Percentiles rank a stretch among this genome's conserved stretches.
These are phyloP conservation scores for Tephrocybe sp. DNA, from an alignment of 768 basidiomycete genomes.

Conservation along the genomic window DNA sequence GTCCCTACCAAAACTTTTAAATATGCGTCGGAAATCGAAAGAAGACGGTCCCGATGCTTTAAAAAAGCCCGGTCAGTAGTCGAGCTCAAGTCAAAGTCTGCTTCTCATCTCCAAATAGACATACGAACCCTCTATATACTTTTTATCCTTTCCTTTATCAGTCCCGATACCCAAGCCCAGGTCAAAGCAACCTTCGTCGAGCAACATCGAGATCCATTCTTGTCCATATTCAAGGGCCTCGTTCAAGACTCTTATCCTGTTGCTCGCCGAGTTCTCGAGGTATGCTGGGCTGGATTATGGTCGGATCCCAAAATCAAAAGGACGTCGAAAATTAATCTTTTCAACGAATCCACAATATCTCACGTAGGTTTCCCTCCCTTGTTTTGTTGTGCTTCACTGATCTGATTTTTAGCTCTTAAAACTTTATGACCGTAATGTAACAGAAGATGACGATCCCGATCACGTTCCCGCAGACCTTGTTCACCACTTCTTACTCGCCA, in stretches of 20 bases:
- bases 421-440: slow-evolving; percentile 60
- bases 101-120: slow-evolving; percentile 40
- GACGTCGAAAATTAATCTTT: slow-evolving; percentile 67
- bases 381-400: neutral
- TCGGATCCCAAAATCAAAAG: slow-evolving; percentile 68
- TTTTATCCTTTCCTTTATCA: slow-evolving; percentile 73
- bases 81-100: neutral
- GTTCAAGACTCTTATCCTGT: slow-evolving; percentile 62
- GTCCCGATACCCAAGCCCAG: slow-evolving; percentile 39
- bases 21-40: slow-evolving; percentile 61
- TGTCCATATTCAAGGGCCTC: slow-evolving; percentile 72
- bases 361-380: slow-evolving; percentile 43
- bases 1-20: slow-evolving; percentile 64
- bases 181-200: slow-evolving; percentile 68
- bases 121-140: slow-evolving; percentile 76
- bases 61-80: slow-evolving; percentile 51
- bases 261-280: slow-evolving; percentile 63
- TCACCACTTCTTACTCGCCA: slow-evolving; percentile 84
- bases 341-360: slow-evolving; percentile 61
- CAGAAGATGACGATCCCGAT: slow-evolving; percentile 48
- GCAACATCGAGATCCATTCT: slow-evolving; percentile 62
- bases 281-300: slow-evolving; percentile 78
- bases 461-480: slow-evolving; percentile 73
- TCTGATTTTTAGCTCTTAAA: slow-evolving; percentile 53
- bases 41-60: slow-evolving; percentile 38